Conservation (phyloP, 2,329 filamentous ascomycete genomes). For the Dothistroma pini region DNA sequence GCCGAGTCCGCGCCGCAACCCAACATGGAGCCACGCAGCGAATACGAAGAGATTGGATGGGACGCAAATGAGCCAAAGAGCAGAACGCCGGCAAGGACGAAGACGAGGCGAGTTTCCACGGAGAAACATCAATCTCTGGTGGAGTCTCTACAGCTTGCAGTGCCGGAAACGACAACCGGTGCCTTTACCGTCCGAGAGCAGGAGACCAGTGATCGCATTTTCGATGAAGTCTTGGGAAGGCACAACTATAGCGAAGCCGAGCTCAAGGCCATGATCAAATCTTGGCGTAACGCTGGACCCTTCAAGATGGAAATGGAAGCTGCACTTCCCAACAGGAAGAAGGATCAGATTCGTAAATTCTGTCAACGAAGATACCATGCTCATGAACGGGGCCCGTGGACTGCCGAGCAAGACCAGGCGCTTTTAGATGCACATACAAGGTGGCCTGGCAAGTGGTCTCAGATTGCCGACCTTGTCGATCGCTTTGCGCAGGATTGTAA, state of each 20-base stretch:
- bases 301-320: slow-evolving; percentile 28
- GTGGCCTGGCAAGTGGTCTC: slow-evolving; percentile 57
- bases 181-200: slow-evolving; percentile 25
- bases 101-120: background rate
- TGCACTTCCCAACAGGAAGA: slow-evolving; percentile 35
- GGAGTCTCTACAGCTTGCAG: background rate
- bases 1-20: slow-evolving; percentile 12
- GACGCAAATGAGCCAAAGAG: background rate
- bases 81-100: slow-evolving; percentile 1
- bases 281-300: slow-evolving; percentile 33
- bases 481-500: slow-evolving; percentile 63
- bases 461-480: slow-evolving; percentile 60
- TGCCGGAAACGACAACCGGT: slow-evolving; percentile 1
- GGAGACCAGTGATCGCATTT: slow-evolving; percentile 26
- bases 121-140: background rate
- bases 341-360: slow-evolving; percentile 38
- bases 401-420: slow-evolving; percentile 55
- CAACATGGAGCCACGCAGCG: background rate
- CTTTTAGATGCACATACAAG: slow-evolving; percentile 47
- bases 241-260: slow-evolving; percentile 19
- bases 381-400: slow-evolving; percentile 58
- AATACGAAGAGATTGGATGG: background rate
- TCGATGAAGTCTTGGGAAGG: slow-evolving; percentile 19
- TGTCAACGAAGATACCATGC: slow-evolving; percentile 64
- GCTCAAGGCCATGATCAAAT: slow-evolving; percentile 22